Conservation (phyloP, 768 basidiomycete genomes). For the Filobasidium floriforme region DNA sequence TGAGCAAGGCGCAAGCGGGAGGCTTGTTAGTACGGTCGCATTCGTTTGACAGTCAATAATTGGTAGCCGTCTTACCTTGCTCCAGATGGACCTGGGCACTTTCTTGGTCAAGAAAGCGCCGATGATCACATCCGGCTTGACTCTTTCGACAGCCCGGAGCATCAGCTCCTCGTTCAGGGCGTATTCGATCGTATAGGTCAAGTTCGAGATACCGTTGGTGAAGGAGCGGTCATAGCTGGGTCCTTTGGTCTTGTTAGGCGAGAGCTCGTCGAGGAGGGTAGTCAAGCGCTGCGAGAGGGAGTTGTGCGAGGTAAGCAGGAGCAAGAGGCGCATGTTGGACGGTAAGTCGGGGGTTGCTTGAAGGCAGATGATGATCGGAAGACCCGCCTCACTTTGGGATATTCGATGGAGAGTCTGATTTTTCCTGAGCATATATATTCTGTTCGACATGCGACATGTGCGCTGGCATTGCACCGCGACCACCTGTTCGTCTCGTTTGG, state of each 20-base stretch:
- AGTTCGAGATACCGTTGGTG: conserved; percentile 1
- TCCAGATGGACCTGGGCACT: conserved; percentile 31
- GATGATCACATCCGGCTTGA: conserved; percentile 30
- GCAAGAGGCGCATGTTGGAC: conserved; percentile 25
- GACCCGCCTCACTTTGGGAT: too few relatives aligned
- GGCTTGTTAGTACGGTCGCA: neutral
- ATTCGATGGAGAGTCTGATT: too few relatives aligned
- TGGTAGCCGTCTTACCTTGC: conserved; percentile 24
- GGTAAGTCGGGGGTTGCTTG: neutral
- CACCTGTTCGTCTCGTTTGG: too few relatives aligned
- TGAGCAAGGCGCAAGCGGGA: conserved; percentile 1
- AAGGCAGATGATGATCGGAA: neutral
- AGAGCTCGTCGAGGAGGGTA: conserved; percentile 27
- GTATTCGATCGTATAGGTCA: conserved; percentile 31
- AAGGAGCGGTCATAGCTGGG: conserved; percentile 8
- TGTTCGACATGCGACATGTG: too few relatives aligned
- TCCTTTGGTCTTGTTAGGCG: neutral
- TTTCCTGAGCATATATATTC: too few relatives aligned
- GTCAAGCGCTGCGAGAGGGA: conserved; percentile 33
- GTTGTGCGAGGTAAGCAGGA: conserved; percentile 35
- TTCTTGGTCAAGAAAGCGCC: conserved; percentile 38
- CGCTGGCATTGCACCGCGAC: too few relatives aligned
- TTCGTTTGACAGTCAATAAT: neutral
- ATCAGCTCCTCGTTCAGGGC: conserved; percentile 33
- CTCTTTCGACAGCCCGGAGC: conserved; percentile 26